Base-by-base conservation (phyloP, 202 grass and related monocot species). In the Digitaria exilis region DNA sequence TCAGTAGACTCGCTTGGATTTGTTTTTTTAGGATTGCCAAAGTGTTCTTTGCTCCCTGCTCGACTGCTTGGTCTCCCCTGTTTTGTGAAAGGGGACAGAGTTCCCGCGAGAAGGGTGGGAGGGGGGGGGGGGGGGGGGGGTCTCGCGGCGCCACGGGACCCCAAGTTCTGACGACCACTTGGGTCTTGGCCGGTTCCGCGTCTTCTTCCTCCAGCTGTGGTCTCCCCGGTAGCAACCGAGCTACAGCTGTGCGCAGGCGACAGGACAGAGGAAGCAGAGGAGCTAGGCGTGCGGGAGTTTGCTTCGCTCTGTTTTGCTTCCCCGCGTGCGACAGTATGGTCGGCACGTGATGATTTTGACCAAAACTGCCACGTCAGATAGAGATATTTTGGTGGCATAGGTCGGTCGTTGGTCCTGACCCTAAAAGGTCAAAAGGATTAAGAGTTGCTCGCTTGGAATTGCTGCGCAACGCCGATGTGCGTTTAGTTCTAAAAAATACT, bases 311-410 rank as follows among this genome's bases (percentile, higher is more conserved):
- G 69, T 24, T 48, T 48, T 7, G 43, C 67, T 70, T 81, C 66
- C 65, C 52, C 25, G 66, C 66, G 37, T 45, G 79, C 65, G 66
- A 60, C 79, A 81, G 39, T 46, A 25, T 32, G 37, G 51, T 60
- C 17, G 48, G 30, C 76, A 65, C 76, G 42, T 64, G 59, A 77
- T 6, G 12, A 7, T 17, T 45, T 44, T 61, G 24, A n/a, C n/a
- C 50, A 9, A 15, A 37, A 9, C 8, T 21, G 28, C 18, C 4
- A 22, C 34, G 18, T 22, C 21, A 37, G 18, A 41, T 66, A 17
- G 15, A 64, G 35, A 37, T 37, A 4, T 37, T 37, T 37, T 37
- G 35, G 35, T 37, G 35, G 35, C 35, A 37, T 37, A 37, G n/a
- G n/a, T n/a, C n/a, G n/a, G n/a, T n/a, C n/a, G n/a, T n/a, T n/a